phyloP scores from a whole-genome alignment of 2,329 filamentous ascomycete genomes.

The Scedosporium dehoogii region DNA sequence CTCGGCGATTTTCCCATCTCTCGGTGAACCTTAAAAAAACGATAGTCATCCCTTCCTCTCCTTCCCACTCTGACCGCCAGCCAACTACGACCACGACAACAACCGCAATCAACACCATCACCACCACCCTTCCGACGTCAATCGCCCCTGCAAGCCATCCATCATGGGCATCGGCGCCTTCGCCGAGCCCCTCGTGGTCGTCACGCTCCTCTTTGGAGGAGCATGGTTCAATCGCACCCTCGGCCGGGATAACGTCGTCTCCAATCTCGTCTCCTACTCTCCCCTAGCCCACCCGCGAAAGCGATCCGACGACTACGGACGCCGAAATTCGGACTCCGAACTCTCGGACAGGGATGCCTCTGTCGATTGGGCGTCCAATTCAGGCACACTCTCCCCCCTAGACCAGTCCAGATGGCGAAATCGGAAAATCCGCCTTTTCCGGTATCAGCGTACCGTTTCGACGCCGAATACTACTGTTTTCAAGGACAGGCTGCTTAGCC shows the following conservation, averaged over 20 bases:
- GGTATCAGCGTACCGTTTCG: constrained; percentile 29
- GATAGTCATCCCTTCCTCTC: too few relatives aligned
- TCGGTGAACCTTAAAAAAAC: too few relatives aligned
- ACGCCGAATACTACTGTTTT: constrained; percentile 55
- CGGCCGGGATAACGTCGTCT: background rate
- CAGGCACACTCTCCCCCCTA: constrained; percentile 7
- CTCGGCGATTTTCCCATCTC: background rate
- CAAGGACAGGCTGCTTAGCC: constrained; percentile 49
- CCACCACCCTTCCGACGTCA: background rate
- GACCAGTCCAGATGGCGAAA: constrained; percentile 12
- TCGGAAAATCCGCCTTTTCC: constrained; percentile 12
- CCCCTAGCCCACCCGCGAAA: constrained; percentile 9
- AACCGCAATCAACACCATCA: too few relatives aligned
- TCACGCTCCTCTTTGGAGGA: constrained; percentile 32
- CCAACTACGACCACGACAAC: too few relatives aligned
- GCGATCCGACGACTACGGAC: constrained; percentile 11
- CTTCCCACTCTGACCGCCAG: background rate
- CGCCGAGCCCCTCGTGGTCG: constrained; percentile 30
- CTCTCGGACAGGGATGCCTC: constrained; percentile 7
- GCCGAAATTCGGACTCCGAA: constrained; percentile 8
- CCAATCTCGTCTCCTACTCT: constrained; percentile 9
- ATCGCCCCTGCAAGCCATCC: background rate
- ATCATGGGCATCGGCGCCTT: constrained; percentile 30
- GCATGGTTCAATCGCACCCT: constrained; percentile 32
- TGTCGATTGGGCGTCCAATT: constrained; percentile 8